Evolutionary conservation across 2,329 filamentous ascomycete species (phyloP), one percentile per base, ranked within the genome.

Genomic region (Hypoxylon sp.): DNA sequence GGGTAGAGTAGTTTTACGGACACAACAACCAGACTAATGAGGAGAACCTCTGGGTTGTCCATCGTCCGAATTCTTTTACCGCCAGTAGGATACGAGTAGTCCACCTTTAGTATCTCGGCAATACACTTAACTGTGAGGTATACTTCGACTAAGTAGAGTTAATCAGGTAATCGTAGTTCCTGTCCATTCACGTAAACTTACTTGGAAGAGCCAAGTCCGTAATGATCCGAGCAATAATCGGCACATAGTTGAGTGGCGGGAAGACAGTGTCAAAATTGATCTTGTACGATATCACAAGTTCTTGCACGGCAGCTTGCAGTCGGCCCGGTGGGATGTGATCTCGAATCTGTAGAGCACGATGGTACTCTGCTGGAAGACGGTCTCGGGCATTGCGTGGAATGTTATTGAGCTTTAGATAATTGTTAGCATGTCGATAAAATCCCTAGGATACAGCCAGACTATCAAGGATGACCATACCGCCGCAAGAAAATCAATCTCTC

Each of bases 1-100:
- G 95, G 93, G 73, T 93, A 94, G 19, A 92, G 83, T 2, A 97
- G 79, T 74, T 98, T 98, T 2, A 91, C 89, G 3, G 92, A 89
- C 13, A 97, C 85, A 2, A 97, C 82, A 2, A 97, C 79, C 2
- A 93, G 82, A 3, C 90, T 85, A 61, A 93, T 83, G 0, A 98
- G 81, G 47, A 92, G 87, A 5, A 92, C 83, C 75, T 98, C 96
- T 0, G 96, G 93, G 68, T 91, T 86, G 55, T 89, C 83, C 15
- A 90, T 80, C 7, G 86, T 80, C 27, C 84, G 80, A 65, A 83
- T 80, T 66, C 80, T 80, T 57, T 78, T 76, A 31, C 79, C 81
- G 3, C 82, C 80, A 6, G 84, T 82, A 0, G 86, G 85, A 69
- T 91, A 92, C 0, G 82, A 81, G 68, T 91, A 92, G 1, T 85